Evolutionary conservation across 2,329 filamentous ascomycete genomes (phyloP), one percentile per base, ranked within the genome.

Genomic region (Calonectria fujianensis): DNA sequence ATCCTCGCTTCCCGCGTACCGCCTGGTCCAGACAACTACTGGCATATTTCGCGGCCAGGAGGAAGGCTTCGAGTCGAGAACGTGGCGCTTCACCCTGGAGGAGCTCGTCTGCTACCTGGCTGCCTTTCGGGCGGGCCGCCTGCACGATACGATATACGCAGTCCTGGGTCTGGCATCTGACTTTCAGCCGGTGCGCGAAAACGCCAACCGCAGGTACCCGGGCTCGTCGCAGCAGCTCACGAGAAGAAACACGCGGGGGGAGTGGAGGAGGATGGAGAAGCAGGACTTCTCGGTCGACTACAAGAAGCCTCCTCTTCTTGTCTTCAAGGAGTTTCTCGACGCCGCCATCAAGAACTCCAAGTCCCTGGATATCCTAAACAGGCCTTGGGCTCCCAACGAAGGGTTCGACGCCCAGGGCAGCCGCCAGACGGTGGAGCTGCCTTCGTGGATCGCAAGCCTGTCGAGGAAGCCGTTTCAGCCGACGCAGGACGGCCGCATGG

Each of bases 31-130:
- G 13, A 29, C 57, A 5, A 63, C 57, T 0, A 63, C 57, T 1
- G 57, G 57, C 14, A 63, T 63, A 27, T 63, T 63, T 18, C 57
- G 57, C 24, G 35, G 57, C n/a, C 57, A 63, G 3, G 57, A 61
- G 14, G 57, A 63, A 29, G 57, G 57, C 0, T 41, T 41, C 39
- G 35, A 27, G 35, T 63, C 57, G 3, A 18, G 35, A 14, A 41
- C 57, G 8, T 63, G 57, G 57, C 57, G 57, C 13, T 61, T 61
- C 57, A 61, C 57, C 6, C 35, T 61, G 2, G 57, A 63, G 24
- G 57, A 63, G 57, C 35, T 63, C 35, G 57, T 63, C 1, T 63
- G n/a, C n/a, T 63, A 41, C 37, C 14, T 41, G 14, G 57, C 35
- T 6, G 35, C 57, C 2, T 63, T 63, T 27, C 57, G 57, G 10